phyloP scores from a whole-genome alignment of 208 protist species.

The Crithidia thermophila region DNA sequence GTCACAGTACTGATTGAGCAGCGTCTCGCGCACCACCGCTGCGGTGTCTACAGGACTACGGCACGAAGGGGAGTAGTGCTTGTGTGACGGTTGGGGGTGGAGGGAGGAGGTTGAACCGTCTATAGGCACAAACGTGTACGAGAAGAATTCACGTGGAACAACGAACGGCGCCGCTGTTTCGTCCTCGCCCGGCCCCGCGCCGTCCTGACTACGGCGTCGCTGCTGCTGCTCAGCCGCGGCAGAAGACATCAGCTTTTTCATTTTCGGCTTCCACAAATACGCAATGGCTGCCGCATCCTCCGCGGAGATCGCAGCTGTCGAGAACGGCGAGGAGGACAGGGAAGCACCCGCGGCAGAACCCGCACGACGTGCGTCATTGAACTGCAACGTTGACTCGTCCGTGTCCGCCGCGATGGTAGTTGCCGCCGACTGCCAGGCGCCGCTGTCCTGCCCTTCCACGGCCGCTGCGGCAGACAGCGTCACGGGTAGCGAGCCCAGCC shows the following conservation, averaged over 20 bases:
- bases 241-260: not conserved
- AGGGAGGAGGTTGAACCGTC: too few relatives aligned
- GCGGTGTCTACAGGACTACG: not conserved
- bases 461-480: conserved; percentile 4
- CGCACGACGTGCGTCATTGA: not conserved
- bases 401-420: not conserved
- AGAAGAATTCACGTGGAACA: conserved; percentile 15
- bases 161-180: not conserved
- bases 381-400: not conserved
- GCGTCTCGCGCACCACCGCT: conserved; percentile 17
- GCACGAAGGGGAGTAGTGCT: too few relatives aligned
- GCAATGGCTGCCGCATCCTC: conserved; percentile 17
- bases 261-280: conserved; percentile 32
- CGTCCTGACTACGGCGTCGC: not conserved
- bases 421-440: not conserved
- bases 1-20: conserved; percentile 27
- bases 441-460: not conserved
- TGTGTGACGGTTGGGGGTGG: too few relatives aligned
- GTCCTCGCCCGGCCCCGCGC: not conserved
- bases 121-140: not conserved
- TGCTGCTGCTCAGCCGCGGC: not conserved
- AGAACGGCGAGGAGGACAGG: too few relatives aligned
- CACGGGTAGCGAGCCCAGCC: conserved; percentile 29
- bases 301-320: not conserved
- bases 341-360: not conserved